Base-by-base conservation (phyloP, 495 filamentous ascomycete genomes). In the Cladorrhinum samala region DNA sequence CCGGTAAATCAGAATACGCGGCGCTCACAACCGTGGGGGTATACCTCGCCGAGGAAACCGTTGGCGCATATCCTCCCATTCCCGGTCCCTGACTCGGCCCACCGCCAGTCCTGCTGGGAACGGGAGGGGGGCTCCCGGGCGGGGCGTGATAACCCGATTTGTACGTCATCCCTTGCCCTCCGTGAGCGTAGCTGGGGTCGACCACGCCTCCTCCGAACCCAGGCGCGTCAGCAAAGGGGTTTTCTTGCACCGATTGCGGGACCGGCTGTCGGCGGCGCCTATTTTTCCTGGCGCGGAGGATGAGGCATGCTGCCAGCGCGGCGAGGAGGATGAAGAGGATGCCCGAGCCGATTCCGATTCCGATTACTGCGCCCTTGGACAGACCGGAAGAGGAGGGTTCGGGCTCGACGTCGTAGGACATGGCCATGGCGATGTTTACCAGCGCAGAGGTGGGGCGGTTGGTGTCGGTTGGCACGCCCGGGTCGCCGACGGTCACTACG, bases 391-490 rank as follows among this genome's bases (percentile, higher is more conserved):
- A n/a, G 18, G 21, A 4, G 4, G 16, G 24, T 2, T 37, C 53
- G n/a, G 13, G 7, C 2, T 50, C 33, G 6, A 60, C 48, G 38
- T 56, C 53, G 52, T 56, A 65, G 13, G 46, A 50, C 57, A 65
- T 63, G 27, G 63, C 63, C 50, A 49, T 57, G 40, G 50, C 57
- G 20, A 63, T 27, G 49, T 65, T 65, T 42, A 63, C 25, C 20
- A 65, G 38, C 19, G 60, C 60, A 2, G 63, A 59, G 9, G 63
- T 65, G 0, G 60, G 60, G 5, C 56, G 24, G 8, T 51, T 41
- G 2, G 55, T 51, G 30, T 63, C 47, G 24, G 54, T 60, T 7
- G 59, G 62, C 36, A 58, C 54, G 41, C 21, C 37, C 3, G 49
- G 23, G 1, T 53, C 42, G 6, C 62, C 59, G 25, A 53, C 49